Evolutionary conservation across 805 yeast species (phyloP).

Genomic region (Lachancea cidri): DNA sequence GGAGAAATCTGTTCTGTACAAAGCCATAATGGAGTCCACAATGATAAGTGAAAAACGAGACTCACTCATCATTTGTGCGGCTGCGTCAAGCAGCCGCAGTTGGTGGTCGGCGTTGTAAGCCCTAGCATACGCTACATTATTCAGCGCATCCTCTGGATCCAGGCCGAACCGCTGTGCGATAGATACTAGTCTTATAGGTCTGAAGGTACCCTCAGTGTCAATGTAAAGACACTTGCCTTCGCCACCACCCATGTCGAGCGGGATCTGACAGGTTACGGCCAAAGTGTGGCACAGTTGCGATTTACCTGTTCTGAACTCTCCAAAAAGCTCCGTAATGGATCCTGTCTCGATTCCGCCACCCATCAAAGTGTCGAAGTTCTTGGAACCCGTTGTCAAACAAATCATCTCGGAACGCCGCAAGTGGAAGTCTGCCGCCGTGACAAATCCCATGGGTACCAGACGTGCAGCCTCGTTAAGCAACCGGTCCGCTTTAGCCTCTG

Average conservation of each 20-base stretch:
- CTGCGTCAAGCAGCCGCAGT: constrained; percentile 74
- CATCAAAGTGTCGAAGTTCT: constrained; percentile 82
- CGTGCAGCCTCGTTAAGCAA: constrained; percentile 77
- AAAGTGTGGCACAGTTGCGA: constrained; percentile 95
- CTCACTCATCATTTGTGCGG: constrained; percentile 95
- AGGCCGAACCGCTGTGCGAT: constrained; percentile 90
- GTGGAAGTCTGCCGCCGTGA: constrained; percentile 94
- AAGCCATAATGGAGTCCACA: constrained; percentile 97
- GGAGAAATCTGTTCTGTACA: constrained; percentile 88
- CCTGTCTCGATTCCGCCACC: constrained; percentile 99
- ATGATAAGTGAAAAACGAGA: constrained; percentile 83
- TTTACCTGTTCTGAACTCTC: constrained; percentile 97
- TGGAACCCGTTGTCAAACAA: constrained; percentile 92
- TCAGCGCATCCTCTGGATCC: constrained; percentile 89
- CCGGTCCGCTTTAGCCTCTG: constrained; percentile 92
- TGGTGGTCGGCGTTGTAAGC: constrained; percentile 98
- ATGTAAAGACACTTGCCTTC: constrained; percentile 96
- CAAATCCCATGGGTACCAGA: constrained; percentile 91
- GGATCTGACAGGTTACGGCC: constrained; percentile 94
- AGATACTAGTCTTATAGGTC: constrained; percentile 84
- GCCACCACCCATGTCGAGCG: constrained; percentile 96
- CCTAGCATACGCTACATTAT: constrained; percentile 95
- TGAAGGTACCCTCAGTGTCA: constrained; percentile 95
- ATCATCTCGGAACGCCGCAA: constrained; percentile 84
- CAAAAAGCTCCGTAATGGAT: constrained; percentile 91